Evolutionary conservation across 1,284 basidiomycete genomes (phyloP).

Genomic region (Erythrobasidium hasegawianum): DNA sequence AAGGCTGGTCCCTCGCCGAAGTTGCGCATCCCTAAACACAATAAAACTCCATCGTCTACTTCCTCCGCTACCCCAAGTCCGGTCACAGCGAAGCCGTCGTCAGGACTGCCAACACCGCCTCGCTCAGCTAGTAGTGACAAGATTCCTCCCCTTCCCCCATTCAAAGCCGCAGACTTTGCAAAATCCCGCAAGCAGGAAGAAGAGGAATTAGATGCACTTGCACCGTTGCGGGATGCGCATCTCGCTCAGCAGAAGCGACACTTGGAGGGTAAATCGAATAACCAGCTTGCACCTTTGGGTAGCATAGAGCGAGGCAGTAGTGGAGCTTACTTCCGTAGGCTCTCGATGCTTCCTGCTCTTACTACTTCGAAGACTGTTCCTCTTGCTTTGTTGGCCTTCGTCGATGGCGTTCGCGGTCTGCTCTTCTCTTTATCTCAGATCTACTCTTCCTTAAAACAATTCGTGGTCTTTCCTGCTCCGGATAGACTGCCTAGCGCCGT

Average conservation of each 20-base stretch:
- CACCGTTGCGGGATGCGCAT: slow-evolving; percentile 11
- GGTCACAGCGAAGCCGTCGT: slow-evolving; percentile 15
- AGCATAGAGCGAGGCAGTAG: slow-evolving; percentile 64
- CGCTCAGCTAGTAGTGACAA: slow-evolving; percentile 9
- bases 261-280: slow-evolving; percentile 6
- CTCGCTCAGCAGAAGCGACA: slow-evolving; percentile 3
- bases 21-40: background rate
- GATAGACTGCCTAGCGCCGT: slow-evolving; percentile 79
- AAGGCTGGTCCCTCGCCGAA: background rate
- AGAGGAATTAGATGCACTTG: slow-evolving; percentile 13
- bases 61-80: slow-evolving; percentile 7
- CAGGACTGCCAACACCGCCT: slow-evolving; percentile 10
- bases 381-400: slow-evolving; percentile 64
- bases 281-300: background rate
- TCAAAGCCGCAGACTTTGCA: background rate
- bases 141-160: slow-evolving; percentile 1
- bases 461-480: slow-evolving; percentile 77
- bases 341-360: slow-evolving; percentile 67
- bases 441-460: slow-evolving; percentile 83
- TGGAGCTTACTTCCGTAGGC: slow-evolving; percentile 79
- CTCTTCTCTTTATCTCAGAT: slow-evolving; percentile 91
- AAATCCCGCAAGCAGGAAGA: background rate
- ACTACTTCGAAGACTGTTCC: slow-evolving; percentile 69
- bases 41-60: slow-evolving; percentile 8
- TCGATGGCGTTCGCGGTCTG: slow-evolving; percentile 85